These are phyloP conservation scores for Coleophoma crateriformis DNA, from an alignment of 2,329 filamentous ascomycete species.

Conservation along the genomic window DNA sequence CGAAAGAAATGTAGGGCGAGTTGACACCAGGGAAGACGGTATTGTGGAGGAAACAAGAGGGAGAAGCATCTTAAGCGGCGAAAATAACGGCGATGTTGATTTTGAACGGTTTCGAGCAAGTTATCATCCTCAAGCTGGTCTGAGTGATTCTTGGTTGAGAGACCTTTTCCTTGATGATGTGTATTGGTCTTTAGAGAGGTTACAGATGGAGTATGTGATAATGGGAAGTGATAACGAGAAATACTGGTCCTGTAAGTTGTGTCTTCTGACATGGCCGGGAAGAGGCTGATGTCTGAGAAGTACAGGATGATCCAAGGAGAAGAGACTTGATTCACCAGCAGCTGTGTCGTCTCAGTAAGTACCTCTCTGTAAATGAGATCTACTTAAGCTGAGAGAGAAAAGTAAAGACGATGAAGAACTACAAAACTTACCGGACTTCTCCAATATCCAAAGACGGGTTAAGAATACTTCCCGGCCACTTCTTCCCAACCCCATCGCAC, in stretches of 20 bases:
- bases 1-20: too few relatives aligned
- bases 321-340: background rate
- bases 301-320: background rate
- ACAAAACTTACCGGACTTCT: too few relatives aligned
- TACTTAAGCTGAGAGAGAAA: too few relatives aligned
- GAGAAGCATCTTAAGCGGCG: too few relatives aligned
- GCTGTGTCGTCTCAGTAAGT: background rate
- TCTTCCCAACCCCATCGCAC: too few relatives aligned
- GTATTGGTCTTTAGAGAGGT: background rate
- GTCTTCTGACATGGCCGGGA: background rate
- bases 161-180: background rate
- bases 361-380: too few relatives aligned
- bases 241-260: background rate
- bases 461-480: too few relatives aligned
- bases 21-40: too few relatives aligned
- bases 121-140: background rate
- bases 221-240: background rate
- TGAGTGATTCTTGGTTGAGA: background rate
- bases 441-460: too few relatives aligned
- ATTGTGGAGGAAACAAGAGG: too few relatives aligned
- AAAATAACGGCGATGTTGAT: background rate
- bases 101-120: background rate
- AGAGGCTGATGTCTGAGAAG: background rate
- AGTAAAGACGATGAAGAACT: too few relatives aligned
- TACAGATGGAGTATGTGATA: background rate